A percentile compares a stretch with the other conserved stretches of the same genome.
Conservation (phyloP, 2,329 filamentous ascomycete genomes). For the Colletotrichum melonis region DNA sequence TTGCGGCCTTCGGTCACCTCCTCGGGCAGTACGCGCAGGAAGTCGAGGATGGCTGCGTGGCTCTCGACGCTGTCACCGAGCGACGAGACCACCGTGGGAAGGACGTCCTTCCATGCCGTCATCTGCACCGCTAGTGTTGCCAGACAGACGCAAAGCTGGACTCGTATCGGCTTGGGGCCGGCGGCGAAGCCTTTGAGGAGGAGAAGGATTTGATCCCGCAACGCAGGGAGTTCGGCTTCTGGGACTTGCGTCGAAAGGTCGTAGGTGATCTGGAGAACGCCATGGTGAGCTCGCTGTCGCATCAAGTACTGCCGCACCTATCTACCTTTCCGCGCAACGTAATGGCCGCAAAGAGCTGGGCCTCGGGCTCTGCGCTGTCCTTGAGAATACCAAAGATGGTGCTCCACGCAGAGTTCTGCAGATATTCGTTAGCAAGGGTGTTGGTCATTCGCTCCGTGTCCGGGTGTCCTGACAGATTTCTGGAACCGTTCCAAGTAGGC, state of each 20-base stretch:
- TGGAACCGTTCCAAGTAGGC: constrained; percentile 94
- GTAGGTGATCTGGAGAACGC: constrained; percentile 82
- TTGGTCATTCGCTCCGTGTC: constrained; percentile 10
- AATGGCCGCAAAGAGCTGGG: constrained; percentile 94
- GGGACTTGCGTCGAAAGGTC: constrained; percentile 89
- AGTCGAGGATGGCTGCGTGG: constrained; percentile 91
- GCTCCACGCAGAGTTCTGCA: constrained; percentile 89
- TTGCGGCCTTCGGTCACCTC: constrained; percentile 99
- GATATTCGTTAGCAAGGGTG: neutral
- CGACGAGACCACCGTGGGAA: constrained; percentile 82
- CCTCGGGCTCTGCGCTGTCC: constrained; percentile 82
- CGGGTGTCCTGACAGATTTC: constrained; percentile 82
- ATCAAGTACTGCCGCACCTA: constrained; percentile 20
- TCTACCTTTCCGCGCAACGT: constrained; percentile 97
- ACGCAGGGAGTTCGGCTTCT: constrained; percentile 75
- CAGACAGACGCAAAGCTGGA: constrained; percentile 94
- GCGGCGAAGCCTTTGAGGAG: constrained; percentile 84
- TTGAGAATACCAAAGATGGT: constrained; percentile 89
- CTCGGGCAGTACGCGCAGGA: constrained; percentile 95
- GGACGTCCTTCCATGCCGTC: constrained; percentile 93
- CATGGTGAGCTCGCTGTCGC: constrained; percentile 23
- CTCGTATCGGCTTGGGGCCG: constrained; percentile 85
- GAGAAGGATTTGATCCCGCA: constrained; percentile 86
- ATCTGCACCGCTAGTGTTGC: constrained; percentile 97
- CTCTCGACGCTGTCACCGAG: constrained; percentile 82